phyloP scores from a whole-genome alignment of 768 basidiomycete genomes.

The Ramaria sp. region DNA sequence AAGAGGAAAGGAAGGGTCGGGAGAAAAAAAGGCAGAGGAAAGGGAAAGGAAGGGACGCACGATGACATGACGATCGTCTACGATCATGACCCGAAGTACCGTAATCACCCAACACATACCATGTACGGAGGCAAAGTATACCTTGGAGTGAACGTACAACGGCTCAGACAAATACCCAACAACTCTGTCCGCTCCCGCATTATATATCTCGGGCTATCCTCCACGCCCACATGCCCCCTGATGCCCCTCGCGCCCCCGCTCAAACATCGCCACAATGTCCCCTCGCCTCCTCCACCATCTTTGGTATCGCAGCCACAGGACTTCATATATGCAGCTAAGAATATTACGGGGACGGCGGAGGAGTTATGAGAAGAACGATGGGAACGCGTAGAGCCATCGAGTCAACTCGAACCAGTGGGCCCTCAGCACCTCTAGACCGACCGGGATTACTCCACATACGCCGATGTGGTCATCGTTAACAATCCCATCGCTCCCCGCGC shows the following conservation, averaged over 20 bases:
- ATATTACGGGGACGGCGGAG: too few relatives aligned
- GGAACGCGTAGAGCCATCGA: too few relatives aligned
- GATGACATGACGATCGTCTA: constrained; percentile 84
- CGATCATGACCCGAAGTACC: constrained; percentile 58
- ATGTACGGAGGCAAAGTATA: not conserved
- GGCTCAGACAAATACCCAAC: constrained; percentile 67
- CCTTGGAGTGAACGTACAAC: constrained; percentile 75
- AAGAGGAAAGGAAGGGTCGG: too few relatives aligned
- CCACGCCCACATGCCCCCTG: constrained; percentile 50
- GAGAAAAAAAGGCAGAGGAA: too few relatives aligned
- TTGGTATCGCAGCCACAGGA: constrained; percentile 58
- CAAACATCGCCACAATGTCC: constrained; percentile 58
- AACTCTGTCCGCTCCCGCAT: constrained; percentile 51
- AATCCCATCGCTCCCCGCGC: too few relatives aligned
- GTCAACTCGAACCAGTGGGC: too few relatives aligned
- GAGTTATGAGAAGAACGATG: too few relatives aligned
- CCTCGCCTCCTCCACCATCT: constrained; percentile 59
- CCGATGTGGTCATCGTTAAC: too few relatives aligned
- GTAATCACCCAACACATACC: constrained; percentile 8
- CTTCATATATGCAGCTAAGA: too few relatives aligned
- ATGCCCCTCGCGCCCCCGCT: constrained; percentile 48
- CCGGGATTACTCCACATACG: too few relatives aligned
- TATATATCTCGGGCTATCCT: constrained; percentile 73
- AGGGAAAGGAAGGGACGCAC: constrained; percentile 31
- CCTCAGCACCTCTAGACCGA: too few relatives aligned